A percentile compares a stretch with the other conserved stretches of the same genome.
phyloP scores from a whole-genome alignment of 441 rosid genomes.

The Oxalis stricta region DNA sequence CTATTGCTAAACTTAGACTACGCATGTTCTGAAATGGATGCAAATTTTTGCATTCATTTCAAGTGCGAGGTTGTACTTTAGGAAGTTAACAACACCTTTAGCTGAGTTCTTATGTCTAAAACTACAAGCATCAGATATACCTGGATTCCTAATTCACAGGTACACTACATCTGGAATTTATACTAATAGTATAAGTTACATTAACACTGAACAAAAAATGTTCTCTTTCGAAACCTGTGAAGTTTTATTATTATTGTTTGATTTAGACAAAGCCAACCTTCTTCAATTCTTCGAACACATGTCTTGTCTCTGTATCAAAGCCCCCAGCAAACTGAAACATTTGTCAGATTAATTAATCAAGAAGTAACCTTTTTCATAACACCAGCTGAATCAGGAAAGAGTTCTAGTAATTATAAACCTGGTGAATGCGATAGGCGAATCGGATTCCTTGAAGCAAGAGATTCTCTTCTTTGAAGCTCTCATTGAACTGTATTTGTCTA shows the following conservation, averaged over 20 bases:
- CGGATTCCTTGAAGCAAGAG: slow-evolving; percentile 44
- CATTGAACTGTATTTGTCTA: slow-evolving; percentile 24
- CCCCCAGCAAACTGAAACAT: slow-evolving; percentile 73
- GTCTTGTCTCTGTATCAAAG: slow-evolving; percentile 36
- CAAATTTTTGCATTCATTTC: too few relatives aligned
- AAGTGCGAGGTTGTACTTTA: too few relatives aligned
- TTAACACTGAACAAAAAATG: neutral
- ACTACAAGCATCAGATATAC: neutral
- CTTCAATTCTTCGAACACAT: slow-evolving; percentile 41
- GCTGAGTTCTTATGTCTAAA: too few relatives aligned
- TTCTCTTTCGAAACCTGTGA: neutral
- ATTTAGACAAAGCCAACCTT: slow-evolving; percentile 13
- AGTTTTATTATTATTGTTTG: slow-evolving; percentile 10
- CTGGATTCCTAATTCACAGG: too few relatives aligned
- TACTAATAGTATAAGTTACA: too few relatives aligned
- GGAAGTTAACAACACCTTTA: too few relatives aligned
- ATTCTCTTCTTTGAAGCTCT: slow-evolving; percentile 18
- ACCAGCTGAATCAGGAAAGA: neutral
- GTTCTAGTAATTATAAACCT: slow-evolving; percentile 22
- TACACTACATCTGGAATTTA: neutral
- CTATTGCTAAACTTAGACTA: too few relatives aligned
- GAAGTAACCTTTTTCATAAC: too few relatives aligned
- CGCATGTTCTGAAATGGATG: too few relatives aligned
- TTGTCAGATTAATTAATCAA: too few relatives aligned
- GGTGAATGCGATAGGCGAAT: slow-evolving; percentile 53